A percentile compares a stretch with the other conserved stretches of the same genome.
Conservation (phyloP, 2,329 filamentous ascomycete genomes). For the Epichloe amarillans region DNA sequence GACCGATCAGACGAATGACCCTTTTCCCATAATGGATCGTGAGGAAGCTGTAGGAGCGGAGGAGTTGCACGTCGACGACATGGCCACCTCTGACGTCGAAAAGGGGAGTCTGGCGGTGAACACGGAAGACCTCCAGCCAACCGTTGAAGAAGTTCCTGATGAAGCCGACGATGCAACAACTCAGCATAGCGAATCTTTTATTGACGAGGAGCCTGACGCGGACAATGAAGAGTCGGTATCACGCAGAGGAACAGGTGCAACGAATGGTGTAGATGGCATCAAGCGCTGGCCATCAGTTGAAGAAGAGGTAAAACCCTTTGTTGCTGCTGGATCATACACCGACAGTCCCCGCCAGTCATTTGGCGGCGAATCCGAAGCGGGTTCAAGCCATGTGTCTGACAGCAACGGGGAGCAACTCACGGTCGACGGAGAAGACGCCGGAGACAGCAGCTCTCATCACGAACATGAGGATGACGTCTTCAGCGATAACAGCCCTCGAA, state of each 20-base stretch:
- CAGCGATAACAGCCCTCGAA: slow-evolving; percentile 43
- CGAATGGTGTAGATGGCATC: slow-evolving; percentile 10
- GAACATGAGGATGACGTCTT: slow-evolving; percentile 44
- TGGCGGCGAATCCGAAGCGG: slow-evolving; percentile 11
- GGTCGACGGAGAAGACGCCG: slow-evolving; percentile 14
- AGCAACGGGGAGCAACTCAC: slow-evolving; percentile 8
- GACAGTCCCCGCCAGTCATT: slow-evolving; percentile 11
- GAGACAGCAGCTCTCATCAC: slow-evolving; percentile 36
- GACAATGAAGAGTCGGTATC: neutral
- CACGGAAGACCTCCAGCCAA: slow-evolving; percentile 1
- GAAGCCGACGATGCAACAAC: neutral
- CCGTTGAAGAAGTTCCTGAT: slow-evolving; percentile 1
- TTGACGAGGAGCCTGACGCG: neutral
- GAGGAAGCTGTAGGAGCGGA: slow-evolving; percentile 1
- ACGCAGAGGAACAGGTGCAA: slow-evolving; percentile 11
- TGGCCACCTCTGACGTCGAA: neutral
- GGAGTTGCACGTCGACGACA: neutral
- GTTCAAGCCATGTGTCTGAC: slow-evolving; percentile 8
- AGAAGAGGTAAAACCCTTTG: slow-evolving; percentile 12
- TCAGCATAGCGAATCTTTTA: neutral
- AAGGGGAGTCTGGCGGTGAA: neutral
- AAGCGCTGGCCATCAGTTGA: slow-evolving; percentile 24
- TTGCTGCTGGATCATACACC: slow-evolving; percentile 13
- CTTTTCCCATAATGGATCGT: slow-evolving; percentile 1
- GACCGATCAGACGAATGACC: slow-evolving; percentile 15